Percentiles rank a stretch among this genome's conserved stretches.
phyloP scores from a whole-genome alignment of 768 basidiomycete species.

The Mycena vulgaris region DNA sequence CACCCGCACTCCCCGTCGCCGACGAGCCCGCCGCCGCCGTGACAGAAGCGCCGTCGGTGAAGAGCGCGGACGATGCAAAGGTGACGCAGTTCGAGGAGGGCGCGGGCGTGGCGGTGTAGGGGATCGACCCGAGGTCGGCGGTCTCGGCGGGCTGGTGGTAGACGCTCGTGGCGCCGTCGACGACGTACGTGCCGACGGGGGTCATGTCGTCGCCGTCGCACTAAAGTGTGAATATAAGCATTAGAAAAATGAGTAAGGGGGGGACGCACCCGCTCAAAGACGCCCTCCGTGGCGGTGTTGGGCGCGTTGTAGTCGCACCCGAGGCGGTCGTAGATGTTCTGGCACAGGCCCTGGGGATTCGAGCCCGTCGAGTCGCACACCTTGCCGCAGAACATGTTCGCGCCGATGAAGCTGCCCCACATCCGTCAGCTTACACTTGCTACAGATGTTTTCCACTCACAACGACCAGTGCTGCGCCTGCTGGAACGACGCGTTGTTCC shows the following conservation, averaged over 20 bases:
- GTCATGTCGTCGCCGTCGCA: conserved; percentile 67
- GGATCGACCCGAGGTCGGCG: conserved; percentile 38
- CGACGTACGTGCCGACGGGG: conserved; percentile 62
- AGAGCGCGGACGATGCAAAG: conserved; percentile 35
- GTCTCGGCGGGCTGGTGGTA: conserved; percentile 47
- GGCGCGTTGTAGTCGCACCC: conserved; percentile 65
- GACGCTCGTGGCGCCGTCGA: conserved; percentile 39
- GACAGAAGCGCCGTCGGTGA: conserved; percentile 31
- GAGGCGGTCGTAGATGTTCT: conserved; percentile 63
- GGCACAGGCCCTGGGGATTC: conserved; percentile 56
- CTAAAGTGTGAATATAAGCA: conserved; percentile 10
- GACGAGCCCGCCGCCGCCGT: too few relatives aligned
- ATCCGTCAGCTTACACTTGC: background rate
- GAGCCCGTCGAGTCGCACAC: conserved; percentile 64
- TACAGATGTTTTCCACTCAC: conserved; percentile 49
- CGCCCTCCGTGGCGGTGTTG: background rate
- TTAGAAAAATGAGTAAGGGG: background rate
- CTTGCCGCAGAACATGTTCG: conserved; percentile 65
- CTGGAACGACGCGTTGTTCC: conserved; percentile 52
- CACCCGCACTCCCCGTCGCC: too few relatives aligned
- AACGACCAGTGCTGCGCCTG: conserved; percentile 68
- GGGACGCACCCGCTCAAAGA: background rate
- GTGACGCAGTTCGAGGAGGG: conserved; percentile 40
- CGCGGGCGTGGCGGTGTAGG: conserved; percentile 45
- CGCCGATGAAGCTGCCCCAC: conserved; percentile 71